Evolutionary conservation across 805 yeast species (phyloP), one percentile per base, ranked within the genome.

Genomic region (Blastobotrys muscicola): DNA sequence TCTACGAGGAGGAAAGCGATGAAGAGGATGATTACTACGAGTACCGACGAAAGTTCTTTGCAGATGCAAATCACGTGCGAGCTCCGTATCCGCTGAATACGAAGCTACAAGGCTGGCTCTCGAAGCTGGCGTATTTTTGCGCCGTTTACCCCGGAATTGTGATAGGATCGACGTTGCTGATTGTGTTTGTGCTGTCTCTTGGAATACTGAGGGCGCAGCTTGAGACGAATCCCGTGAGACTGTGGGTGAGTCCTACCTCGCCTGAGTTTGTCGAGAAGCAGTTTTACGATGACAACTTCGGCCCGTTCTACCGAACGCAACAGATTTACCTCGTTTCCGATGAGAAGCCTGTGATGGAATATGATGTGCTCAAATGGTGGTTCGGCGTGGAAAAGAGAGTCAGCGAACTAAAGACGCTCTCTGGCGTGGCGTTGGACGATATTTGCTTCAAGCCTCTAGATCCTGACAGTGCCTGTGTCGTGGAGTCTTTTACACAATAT

Each of bases 401-500:
- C 1, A 57, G 63, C 5, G 50, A 53, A 6, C 42, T 66, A 37
- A 60, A 45, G 55, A 58, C 58, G 45, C 56, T 38, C 10, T 48
- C 56, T 33, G 46, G 50, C 43, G 49, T 62, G 36, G 50, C 65
- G 0, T 74, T 81, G 38, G 74, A 76, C 14, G 85, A 83, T 48
- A 60, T 89, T 40, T 90, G 98, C 57, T 79, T 85, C 61, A 83
- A 82, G 50, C 97, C 97, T 0, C 49, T 57, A 3, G 67, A 80
- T 9, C 26, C 26, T 4, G 86, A 77, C 2, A 90, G 78, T 8
- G 68, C 73, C 3, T 90, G 98, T 65, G 85, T 82, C 1, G 69
- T 90, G 7, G 92, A 90, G 58, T 85, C 95, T 1, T 79, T 85
- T 48, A 81, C 96, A 0, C 96, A 87, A 57, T 90, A 89, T 58